Percentiles rank a stretch among this genome's conserved stretches.
Conservation (phyloP, 2,329 filamentous ascomycete species). For the Zymoseptoria ardabiliae region DNA sequence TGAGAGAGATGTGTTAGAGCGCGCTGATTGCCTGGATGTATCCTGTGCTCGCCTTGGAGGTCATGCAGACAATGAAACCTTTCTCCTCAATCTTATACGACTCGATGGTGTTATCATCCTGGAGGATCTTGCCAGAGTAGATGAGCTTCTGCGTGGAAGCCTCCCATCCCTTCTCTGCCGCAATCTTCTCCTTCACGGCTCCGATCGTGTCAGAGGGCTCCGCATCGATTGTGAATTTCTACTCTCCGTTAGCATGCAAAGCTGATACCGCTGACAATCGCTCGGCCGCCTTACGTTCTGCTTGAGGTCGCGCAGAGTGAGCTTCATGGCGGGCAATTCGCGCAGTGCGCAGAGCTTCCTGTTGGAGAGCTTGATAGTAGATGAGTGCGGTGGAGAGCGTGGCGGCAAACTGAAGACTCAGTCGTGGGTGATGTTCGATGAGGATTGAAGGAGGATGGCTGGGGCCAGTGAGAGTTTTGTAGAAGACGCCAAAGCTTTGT, state of each 20-base stretch:
- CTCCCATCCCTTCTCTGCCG: conserved; percentile 89
- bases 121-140: conserved; percentile 97
- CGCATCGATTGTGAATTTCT: conserved; percentile 94
- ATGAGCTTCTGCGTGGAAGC: conserved; percentile 88
- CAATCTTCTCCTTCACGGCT: conserved; percentile 86
- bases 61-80: conserved; percentile 98
- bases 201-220: conserved; percentile 87
- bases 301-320: conserved; percentile 85
- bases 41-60: conserved; percentile 65
- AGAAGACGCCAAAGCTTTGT: neutral
- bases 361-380: neutral
- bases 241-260: conserved; percentile 25
- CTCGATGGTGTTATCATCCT: conserved; percentile 94
- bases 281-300: conserved; percentile 41
- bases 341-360: neutral
- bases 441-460: neutral
- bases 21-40: neutral
- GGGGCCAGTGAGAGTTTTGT: neutral
- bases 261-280: no score
- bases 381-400: conserved; percentile 3
- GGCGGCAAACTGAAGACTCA: neutral
- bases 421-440: conserved; percentile 1
- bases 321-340: conserved; percentile 47
- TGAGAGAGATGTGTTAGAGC: conserved; percentile 5
- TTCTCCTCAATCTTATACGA: conserved; percentile 99